Percentiles rank a stretch among this genome's conserved stretches.
phyloP scores from a whole-genome alignment of 768 basidiomycete species.

The Leucosporidium creatinivorum region DNA sequence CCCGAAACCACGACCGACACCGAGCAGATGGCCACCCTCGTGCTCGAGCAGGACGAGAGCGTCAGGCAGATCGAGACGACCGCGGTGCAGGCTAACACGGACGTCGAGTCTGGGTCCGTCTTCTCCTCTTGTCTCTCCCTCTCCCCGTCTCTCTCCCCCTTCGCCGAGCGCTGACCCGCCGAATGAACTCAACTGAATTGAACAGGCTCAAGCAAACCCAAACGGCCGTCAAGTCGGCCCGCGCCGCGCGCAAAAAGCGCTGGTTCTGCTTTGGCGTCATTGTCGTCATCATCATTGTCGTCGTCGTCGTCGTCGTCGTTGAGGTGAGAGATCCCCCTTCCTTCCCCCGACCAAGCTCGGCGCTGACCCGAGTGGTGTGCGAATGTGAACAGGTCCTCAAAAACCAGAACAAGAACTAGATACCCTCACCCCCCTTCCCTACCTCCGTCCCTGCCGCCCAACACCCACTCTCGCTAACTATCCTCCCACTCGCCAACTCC shows the following conservation, averaged over 20 bases:
- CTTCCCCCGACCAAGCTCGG: too few relatives aligned
- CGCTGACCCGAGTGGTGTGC: too few relatives aligned
- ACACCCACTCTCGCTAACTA: background rate
- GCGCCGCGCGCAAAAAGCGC: constrained; percentile 84
- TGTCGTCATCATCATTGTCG: constrained; percentile 6
- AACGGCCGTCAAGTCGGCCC: constrained; percentile 76
- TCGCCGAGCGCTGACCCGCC: background rate
- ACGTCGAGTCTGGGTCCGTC: constrained; percentile 48
- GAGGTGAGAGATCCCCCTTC: too few relatives aligned
- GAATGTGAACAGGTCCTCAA: background rate
- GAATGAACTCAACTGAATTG: too few relatives aligned
- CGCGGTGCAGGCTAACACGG: constrained; percentile 56
- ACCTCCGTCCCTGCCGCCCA: too few relatives aligned
- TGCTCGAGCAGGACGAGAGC: constrained; percentile 55
- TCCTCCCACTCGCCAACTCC: background rate
- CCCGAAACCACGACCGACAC: too few relatives aligned
- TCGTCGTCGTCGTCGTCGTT: constrained; percentile 17
- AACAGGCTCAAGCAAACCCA: constrained; percentile 70
- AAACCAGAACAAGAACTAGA: background rate
- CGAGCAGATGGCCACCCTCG: constrained; percentile 49
- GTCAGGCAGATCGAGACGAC: constrained; percentile 59
- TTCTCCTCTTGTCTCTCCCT: background rate
- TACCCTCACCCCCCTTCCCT: background rate
- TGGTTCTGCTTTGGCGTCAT: constrained; percentile 26
- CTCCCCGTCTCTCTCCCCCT: background rate